These are phyloP conservation scores for Gossypium australe DNA, from an alignment of 345 rosid species.

Conservation along the genomic window DNA sequence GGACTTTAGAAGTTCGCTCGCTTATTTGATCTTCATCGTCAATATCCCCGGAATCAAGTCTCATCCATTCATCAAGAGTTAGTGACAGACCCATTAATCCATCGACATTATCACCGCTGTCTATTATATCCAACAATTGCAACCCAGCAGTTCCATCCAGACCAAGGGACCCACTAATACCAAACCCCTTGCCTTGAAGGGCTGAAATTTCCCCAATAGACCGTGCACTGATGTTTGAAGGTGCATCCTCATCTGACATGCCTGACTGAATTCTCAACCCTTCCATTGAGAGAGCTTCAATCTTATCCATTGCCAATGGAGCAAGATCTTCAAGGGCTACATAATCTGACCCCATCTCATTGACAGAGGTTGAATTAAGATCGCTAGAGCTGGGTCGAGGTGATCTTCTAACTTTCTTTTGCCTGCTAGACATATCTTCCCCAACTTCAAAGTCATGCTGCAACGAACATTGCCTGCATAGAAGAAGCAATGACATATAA, in stretches of 20 bases:
- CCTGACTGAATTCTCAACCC: conserved; percentile 93
- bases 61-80: conserved; percentile 95
- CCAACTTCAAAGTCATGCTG: conserved; percentile 34
- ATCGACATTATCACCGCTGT: conserved; percentile 47
- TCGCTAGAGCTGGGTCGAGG: conserved; percentile 35
- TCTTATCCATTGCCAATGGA: conserved; percentile 96
- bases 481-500: conserved; percentile 21
- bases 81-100: conserved; percentile 85
- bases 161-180: conserved; percentile 54
- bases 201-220: conserved; percentile 68
- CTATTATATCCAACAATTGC: conserved; percentile 70
- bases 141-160: conserved; percentile 84
- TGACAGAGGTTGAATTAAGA: conserved; percentile 33
- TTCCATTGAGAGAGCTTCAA: conserved; percentile 92
- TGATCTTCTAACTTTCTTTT: conserved; percentile 30
- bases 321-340: conserved; percentile 94
- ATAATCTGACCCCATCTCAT: conserved; percentile 52
- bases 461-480: conserved; percentile 43
- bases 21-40: conserved; percentile 72
- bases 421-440: conserved; percentile 28
- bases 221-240: conserved; percentile 63
- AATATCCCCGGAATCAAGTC: conserved; percentile 79
- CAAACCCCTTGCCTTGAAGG: conserved; percentile 61
- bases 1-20: conserved; percentile 74
- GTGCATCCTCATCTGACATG: conserved; percentile 68